Evolutionary conservation across 2,329 filamentous ascomycete species (phyloP).

Genomic region (Fusarium sp.): DNA sequence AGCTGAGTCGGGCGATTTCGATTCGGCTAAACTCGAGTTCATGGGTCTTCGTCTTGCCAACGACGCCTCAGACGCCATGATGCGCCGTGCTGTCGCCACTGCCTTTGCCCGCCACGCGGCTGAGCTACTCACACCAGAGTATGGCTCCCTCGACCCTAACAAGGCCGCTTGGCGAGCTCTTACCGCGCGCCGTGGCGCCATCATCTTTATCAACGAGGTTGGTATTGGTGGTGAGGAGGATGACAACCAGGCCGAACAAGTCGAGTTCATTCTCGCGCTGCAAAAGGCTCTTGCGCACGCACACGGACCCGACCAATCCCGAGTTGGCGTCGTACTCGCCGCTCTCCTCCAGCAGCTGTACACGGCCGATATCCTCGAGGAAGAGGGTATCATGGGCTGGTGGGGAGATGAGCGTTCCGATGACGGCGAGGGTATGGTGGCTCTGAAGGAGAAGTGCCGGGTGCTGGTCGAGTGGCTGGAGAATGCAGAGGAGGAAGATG

Average conservation of each 20-base stretch:
- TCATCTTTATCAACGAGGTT: constrained; percentile 67
- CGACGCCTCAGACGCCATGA: constrained; percentile 89
- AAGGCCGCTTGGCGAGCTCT: constrained; percentile 74
- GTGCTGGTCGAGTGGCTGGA: constrained; percentile 87
- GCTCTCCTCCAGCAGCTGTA: constrained; percentile 87
- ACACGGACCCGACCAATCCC: constrained; percentile 64
- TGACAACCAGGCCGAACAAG: constrained; percentile 73
- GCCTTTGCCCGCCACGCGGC: constrained; percentile 86
- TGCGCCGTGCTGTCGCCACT: constrained; percentile 85
- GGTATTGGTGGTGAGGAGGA: constrained; percentile 67
- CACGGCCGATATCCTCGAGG: constrained; percentile 84
- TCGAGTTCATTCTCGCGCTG: constrained; percentile 84
- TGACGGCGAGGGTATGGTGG: constrained; percentile 74
- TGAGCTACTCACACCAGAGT: constrained; percentile 68
- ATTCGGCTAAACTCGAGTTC: constrained; percentile 85
- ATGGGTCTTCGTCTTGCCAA: constrained; percentile 91
- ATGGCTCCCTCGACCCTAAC: constrained; percentile 65
- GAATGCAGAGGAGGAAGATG: constrained; percentile 79
- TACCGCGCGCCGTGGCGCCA: constrained; percentile 61
- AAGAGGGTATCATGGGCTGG: constrained; percentile 90
- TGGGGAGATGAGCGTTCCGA: constrained; percentile 80
- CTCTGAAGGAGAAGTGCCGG: constrained; percentile 77
- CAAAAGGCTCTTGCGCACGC: constrained; percentile 81
- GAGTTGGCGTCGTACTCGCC: constrained; percentile 73
- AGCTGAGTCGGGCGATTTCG: constrained; percentile 80